Evolutionary conservation across 371 early-diverging fungal species (phyloP).

Genomic region (Rhizopus sp.): DNA sequence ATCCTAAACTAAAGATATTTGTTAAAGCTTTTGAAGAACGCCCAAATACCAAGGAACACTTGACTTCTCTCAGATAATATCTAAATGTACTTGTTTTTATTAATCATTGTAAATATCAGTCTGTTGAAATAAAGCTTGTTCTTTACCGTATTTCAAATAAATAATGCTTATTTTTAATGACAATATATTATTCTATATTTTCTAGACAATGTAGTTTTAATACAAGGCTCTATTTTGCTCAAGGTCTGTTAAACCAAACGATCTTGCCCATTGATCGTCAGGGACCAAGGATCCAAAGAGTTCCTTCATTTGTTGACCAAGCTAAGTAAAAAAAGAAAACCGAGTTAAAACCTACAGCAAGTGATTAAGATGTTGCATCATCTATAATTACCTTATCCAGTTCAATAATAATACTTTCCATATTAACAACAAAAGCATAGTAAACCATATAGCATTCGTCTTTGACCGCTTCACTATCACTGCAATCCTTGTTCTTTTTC

Average conservation of each 20-base stretch:
- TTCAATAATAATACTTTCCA: conserved; percentile 79
- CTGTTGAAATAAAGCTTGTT: neutral
- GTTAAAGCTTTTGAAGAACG: conserved; percentile 24
- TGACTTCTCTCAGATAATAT: conserved; percentile 5
- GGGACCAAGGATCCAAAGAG: conserved; percentile 47
- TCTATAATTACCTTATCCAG: conserved; percentile 49
- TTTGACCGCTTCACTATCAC: conserved; percentile 21
- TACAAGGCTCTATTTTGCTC: conserved; percentile 12
- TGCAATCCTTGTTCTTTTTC: conserved; percentile 21
- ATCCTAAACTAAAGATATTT: conserved; percentile 26
- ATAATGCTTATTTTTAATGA: neutral
- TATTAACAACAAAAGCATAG: conserved; percentile 76
- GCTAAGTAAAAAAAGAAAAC: conserved; percentile 16
- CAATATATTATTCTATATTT: too few species aligned
- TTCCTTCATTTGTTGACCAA: conserved; percentile 44
- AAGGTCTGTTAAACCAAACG: conserved; percentile 38
- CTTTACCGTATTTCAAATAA: neutral
- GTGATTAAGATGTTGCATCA: neutral
- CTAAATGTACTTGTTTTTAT: too few species aligned
- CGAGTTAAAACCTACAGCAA: neutral
- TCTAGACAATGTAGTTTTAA: too few species aligned
- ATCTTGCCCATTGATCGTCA: conserved; percentile 44
- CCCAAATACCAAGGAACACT: conserved; percentile 21
- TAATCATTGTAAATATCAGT: neutral
- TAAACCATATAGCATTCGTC: conserved; percentile 75